Evolutionary conservation across 192 early-diverging fungal genomes (phyloP).

Genomic region (Martensiomyces pterosporus): DNA sequence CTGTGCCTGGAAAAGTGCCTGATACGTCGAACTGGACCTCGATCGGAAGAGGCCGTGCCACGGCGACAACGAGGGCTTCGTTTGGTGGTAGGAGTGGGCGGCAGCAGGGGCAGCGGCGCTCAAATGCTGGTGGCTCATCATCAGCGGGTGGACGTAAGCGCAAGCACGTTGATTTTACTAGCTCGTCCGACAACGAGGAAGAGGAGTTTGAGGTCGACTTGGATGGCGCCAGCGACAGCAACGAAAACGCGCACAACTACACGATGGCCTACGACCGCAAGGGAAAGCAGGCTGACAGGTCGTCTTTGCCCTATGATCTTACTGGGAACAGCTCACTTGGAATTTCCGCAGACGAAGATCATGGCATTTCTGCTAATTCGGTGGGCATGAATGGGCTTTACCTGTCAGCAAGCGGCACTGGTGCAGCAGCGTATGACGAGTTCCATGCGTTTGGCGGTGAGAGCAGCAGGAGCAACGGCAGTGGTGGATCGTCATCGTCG

Average conservation of each 20-base stretch:
- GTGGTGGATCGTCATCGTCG: too few species aligned
- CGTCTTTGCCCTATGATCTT: too few species aligned
- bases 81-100: conserved; percentile 4
- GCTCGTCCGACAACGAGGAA: conserved; percentile 15
- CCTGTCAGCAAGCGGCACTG: conserved; percentile 12
- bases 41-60: neutral
- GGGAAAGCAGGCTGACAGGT: conserved; percentile 43
- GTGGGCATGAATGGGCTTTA: too few species aligned
- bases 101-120: conserved; percentile 27
- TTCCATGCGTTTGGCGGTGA: too few species aligned
- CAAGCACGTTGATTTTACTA: conserved; percentile 41
- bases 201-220: conserved; percentile 13
- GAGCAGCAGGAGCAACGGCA: too few species aligned
- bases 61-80: conserved; percentile 14
- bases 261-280: conserved; percentile 42
- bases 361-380: neutral
- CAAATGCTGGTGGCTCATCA: conserved; percentile 1
- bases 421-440: too few species aligned
- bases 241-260: too few species aligned
- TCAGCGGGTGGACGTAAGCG: conserved; percentile 6
- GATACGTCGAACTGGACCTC: conserved; percentile 47
- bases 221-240: conserved; percentile 2
- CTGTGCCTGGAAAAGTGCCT: conserved; percentile 62
- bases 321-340: too few species aligned
- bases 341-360: neutral